Base-by-base conservation (phyloP, 139 green algal species). In the Chlamydomonas applanata region DNA sequence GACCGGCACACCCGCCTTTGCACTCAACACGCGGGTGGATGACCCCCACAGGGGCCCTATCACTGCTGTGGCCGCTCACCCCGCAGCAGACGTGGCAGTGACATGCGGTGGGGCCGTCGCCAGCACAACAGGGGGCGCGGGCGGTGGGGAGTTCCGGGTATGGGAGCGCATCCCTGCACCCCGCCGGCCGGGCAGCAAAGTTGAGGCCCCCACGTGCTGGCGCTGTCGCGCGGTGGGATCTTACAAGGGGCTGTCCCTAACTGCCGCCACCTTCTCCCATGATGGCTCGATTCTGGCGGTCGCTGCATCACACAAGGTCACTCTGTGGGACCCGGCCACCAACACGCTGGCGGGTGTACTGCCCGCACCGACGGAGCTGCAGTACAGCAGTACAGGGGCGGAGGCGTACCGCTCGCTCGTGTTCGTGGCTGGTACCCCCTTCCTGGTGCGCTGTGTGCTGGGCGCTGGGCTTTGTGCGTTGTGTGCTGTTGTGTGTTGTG, bases 231-330 rank as follows among this genome's bases (percentile, higher is more conserved):
- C 19, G 13, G 69, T 86, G 1, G 82, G 75, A 2, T 65, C 54
- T 0, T 90, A 90, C 77, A 87, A 83, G 81, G 73, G 72, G 24
- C 60, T 85, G 13, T 67, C 85, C 11, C 65, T 95, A 49, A 57
- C 20, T 1, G 77, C 72, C 3, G 79, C 74, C 27, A 69, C 85
- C 29, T 95, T 95, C 85, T 91, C 83, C 69, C 35, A 46, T 14
- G 91, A 96, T 67, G 91, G 91, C 24, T 86, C 73, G 19, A 53
- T 96, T 62, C 72, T 95, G n/a, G 91, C 89, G 2, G 74, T 91
- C n/a, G 87, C 77, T 30, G 69, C 80, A 25, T 69, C 67, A 3
- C 2, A 64, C 49, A 60, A 40, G 34, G 77, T 92, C 32, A 90
- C 88, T 11, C 74, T 96, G 35, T 96, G 91, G 91, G 85, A 95